Base-by-base conservation (phyloP, 257 asterid species). In the Plantago major region DNA sequence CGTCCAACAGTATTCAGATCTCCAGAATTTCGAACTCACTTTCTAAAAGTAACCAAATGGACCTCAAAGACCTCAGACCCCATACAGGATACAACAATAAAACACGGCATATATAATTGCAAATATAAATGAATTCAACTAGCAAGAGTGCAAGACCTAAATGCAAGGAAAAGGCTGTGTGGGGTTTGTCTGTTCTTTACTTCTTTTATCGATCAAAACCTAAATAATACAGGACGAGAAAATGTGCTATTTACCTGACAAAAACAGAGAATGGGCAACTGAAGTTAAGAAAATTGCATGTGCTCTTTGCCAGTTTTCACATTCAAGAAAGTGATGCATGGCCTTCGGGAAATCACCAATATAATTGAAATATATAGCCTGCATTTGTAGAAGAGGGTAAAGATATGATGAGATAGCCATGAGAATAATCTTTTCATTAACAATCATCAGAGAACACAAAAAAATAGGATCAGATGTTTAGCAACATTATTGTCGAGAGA, bases 261-360 rank as follows among this genome's bases (percentile, higher is more conserved):
- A 78, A 73, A 78, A 90, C 74, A 87, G 84, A 62, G 95, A 78
- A 72, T 82, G 95, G 59, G 96, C 92, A 79, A 84, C 90, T 45
- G 90, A 74, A 68, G 88, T 83, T 71, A 83, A 65, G 78, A 93
- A 93, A 76, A 87, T 71, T 43, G 89, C 77, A 75, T 93, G 99
- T 28, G 99, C 95, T 73, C 75, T 93, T 75, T 89, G 99, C 97
- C 96, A 93, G 70, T 82, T 76, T 67, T 66, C 88, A 73, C 94
- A 89, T 73, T 87, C 88, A 64, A 89, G 79, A 73, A 80, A 93
- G 76, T 89, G 96, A 28, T 85, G 83, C 49, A 89, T 75, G 46
- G 99, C 97, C 79, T 89, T 93, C 5, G 78, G 46, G 61, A 70
- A 79, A 72, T 93, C 96, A 45, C 87, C 82, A 19, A 54, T 74